A percentile compares a stretch with the other conserved stretches of the same genome.
These are phyloP conservation scores for Cercospora beticola DNA, from an alignment of 2,329 filamentous ascomycete genomes.

Conservation along the genomic window DNA sequence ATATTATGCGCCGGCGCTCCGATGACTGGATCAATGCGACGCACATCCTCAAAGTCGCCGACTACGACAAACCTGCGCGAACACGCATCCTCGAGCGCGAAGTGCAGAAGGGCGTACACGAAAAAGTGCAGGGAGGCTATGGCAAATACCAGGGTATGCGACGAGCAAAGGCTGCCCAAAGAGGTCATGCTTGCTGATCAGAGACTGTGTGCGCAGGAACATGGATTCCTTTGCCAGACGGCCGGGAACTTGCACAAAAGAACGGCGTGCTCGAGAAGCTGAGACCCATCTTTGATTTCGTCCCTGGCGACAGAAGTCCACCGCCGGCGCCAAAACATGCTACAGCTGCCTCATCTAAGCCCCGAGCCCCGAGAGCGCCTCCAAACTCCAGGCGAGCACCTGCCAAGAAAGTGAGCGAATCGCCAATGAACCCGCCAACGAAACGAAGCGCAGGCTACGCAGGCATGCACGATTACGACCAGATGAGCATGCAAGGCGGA, in stretches of 20 bases:
- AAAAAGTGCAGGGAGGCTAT: constrained; percentile 97
- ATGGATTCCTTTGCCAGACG: constrained; percentile 87
- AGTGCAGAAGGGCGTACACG: constrained; percentile 92
- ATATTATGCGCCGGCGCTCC: constrained; percentile 91
- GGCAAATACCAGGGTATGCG: constrained; percentile 89
- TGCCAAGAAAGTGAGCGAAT: constrained; percentile 34
- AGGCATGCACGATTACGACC: constrained; percentile 30
- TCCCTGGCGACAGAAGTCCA: constrained; percentile 79
- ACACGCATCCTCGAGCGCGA: constrained; percentile 95
- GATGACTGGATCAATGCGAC: constrained; percentile 99
- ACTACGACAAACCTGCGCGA: constrained; percentile 93
- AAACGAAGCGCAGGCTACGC: constrained; percentile 60
- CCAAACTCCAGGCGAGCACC: constrained; percentile 24
- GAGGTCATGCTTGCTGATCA: constrained; percentile 16
- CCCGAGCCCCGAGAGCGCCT: constrained; percentile 65
- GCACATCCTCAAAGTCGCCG: constrained; percentile 94
- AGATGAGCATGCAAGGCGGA: constrained; percentile 47
- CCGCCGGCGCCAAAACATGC: constrained; percentile 92
- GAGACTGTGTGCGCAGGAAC: constrained; percentile 61
- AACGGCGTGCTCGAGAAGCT: constrained; percentile 85
- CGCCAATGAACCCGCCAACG: constrained; percentile 43
- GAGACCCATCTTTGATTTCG: constrained; percentile 83
- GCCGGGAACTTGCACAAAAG: constrained; percentile 76
- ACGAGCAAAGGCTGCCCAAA: not conserved
- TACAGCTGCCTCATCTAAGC: constrained; percentile 67